phyloP scores from a whole-genome alignment of 495 filamentous ascomycete genomes.

The Pseudevernia furfuracea region DNA sequence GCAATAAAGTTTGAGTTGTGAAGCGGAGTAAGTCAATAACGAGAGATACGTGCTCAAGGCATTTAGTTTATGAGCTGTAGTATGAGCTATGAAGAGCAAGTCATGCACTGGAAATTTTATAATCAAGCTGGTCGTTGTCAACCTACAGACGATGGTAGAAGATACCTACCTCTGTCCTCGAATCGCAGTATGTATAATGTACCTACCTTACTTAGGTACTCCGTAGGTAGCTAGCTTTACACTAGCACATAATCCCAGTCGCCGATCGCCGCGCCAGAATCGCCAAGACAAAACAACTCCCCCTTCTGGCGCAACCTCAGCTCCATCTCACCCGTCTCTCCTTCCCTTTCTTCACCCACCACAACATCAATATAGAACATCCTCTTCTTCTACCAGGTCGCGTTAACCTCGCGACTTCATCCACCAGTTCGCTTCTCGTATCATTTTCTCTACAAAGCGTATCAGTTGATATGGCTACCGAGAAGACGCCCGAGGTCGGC shows the following conservation, averaged over 20 bases:
- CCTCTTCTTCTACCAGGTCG: background rate
- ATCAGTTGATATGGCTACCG: slow-evolving; percentile 16
- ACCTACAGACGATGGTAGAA: no score
- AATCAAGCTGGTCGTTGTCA: no score
- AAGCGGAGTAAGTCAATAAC: no score
- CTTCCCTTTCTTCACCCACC: slow-evolving; percentile 2
- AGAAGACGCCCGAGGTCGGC: slow-evolving; percentile 25
- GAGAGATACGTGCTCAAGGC: no score
- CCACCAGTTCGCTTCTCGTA: background rate
- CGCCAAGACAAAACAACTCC: slow-evolving; percentile 3
- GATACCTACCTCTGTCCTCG: no score
- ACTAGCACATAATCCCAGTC: background rate
- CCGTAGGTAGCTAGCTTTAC: no score
- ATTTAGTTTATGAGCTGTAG: no score
- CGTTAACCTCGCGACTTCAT: background rate
- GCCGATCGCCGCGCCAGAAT: slow-evolving; percentile 6
- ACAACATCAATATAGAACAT: background rate
- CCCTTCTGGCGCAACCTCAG: slow-evolving; percentile 12
- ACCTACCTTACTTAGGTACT: no score
- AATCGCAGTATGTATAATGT: no score
- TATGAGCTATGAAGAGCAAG: no score
- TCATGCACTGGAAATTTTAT: no score
- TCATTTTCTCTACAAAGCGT: slow-evolving; percentile 1
- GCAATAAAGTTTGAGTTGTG: no score
- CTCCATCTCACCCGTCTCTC: background rate